Evolutionary conservation across 148 eudicot genomes (phyloP).

Genomic region (Fallopia convolvulus): DNA sequence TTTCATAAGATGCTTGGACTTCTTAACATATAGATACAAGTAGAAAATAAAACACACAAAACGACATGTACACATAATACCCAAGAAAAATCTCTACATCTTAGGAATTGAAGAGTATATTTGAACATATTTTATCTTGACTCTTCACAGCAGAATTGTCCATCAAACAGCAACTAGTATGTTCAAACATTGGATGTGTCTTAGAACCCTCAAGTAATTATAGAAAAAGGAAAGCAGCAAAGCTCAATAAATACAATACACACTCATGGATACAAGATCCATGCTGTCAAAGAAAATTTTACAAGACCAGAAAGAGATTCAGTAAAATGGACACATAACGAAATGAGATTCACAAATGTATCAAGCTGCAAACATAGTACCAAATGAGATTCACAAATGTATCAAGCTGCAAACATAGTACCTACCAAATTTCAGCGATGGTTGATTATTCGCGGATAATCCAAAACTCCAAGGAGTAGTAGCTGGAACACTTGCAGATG

Average conservation of each 20-base stretch:
- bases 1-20: neutral
- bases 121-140: neutral
- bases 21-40: neutral
- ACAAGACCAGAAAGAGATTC: neutral
- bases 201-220: neutral
- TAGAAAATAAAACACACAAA: neutral
- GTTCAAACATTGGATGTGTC: neutral
- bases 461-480: constrained; percentile 24
- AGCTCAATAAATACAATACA: neutral
- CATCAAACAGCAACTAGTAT: neutral
- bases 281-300: neutral
- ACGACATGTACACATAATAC: neutral
- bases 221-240: neutral
- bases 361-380: constrained; percentile 16
- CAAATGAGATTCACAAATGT: neutral
- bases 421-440: constrained; percentile 61
- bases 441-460: constrained; percentile 25
- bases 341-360: neutral
- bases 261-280: neutral
- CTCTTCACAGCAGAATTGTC: neutral
- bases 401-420: constrained; percentile 9
- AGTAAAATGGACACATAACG: neutral
- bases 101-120: neutral
- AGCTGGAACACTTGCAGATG: constrained; percentile 19
- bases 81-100: neutral